phyloP scores from a whole-genome alignment of 495 filamentous ascomycete species.

The Penicillium lagena region DNA sequence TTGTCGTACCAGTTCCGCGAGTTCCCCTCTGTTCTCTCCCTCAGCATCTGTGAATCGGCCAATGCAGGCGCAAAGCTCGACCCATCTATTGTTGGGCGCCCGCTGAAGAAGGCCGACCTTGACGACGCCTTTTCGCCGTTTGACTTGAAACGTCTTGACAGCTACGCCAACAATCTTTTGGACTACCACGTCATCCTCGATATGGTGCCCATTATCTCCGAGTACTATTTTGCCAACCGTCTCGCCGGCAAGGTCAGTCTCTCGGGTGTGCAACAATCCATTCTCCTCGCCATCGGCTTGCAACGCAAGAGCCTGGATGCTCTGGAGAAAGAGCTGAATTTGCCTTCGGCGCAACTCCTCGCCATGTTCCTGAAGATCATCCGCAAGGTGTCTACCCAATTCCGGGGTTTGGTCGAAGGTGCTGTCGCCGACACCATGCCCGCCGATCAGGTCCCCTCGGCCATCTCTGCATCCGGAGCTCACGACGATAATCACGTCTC shows the following conservation, averaged over 20 bases:
- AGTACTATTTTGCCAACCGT: conserved; percentile 74
- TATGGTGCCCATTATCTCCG: conserved; percentile 74
- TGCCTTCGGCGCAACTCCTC: conserved; percentile 73
- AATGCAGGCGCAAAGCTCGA: conserved; percentile 61
- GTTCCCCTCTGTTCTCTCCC: conserved; percentile 73
- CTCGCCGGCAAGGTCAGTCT: conserved; percentile 60
- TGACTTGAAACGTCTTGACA: conserved; percentile 89
- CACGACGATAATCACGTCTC: conserved; percentile 51
- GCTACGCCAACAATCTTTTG: conserved; percentile 91
- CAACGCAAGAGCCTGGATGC: conserved; percentile 81
- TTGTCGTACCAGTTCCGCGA: conserved; percentile 87
- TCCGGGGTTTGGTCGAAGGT: conserved; percentile 66
- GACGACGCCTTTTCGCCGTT: conserved; percentile 77
- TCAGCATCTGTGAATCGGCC: conserved; percentile 85
- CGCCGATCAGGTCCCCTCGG: conserved; percentile 38
- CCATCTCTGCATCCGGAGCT: conserved; percentile 49
- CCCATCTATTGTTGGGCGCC: conserved; percentile 35
- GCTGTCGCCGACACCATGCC: conserved; percentile 69
- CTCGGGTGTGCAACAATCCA: conserved; percentile 71
- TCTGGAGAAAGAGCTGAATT: conserved; percentile 70
- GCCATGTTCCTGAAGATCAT: conserved; percentile 97
- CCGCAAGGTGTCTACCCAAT: conserved; percentile 72
- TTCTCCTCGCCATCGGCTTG: conserved; percentile 82
- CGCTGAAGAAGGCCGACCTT: conserved; percentile 63
- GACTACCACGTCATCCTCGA: conserved; percentile 98